Evolutionary conservation across 352 stramenopile species (phyloP), one percentile per base, ranked within the genome.

Genomic region (Globisporangium iwayamae): DNA sequence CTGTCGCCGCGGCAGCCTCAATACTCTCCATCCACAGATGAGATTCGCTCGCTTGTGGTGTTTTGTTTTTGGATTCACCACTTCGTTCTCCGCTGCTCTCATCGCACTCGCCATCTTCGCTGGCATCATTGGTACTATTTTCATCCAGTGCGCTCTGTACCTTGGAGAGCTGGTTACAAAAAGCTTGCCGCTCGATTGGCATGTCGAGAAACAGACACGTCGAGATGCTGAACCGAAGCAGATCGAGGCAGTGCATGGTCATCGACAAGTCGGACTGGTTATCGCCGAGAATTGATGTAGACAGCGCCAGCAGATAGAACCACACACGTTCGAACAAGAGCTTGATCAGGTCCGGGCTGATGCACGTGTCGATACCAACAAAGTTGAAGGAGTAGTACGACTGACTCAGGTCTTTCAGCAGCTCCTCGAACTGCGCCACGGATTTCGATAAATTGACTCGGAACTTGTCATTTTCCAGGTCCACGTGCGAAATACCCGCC

Each of bases 301-400:
- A 86, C 0, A 96, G 71, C 34, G 87, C 81, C n/a, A 94, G 81
- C 57, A 98, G 89, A 47, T 97, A 93, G 67, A 98, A 98, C 94
- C 95, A 99, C n/a, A 96, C 93, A 7, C 93, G 83, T 56, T 96
- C 83, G 38, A 98, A 97, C 10, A 98, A 76, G 14, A 96, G 72
- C 65, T 96, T 96, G 67, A 98, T 95, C 30, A 98, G 70, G 39
- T 98, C 92, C 3, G 85, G 85, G 56, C 87, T 96, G 63, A 96
- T 94, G 30, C 78, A 83, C 1, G 87, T 78, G 60, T 98, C 91
- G 9, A 98, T 81, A n/a, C 91, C 89, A 7, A 98, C 83, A 43
- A 96, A 93, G 41, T 96, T 84, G 71, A 98, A 98, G 4, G 76
- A 91, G 51, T 86, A 88, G 67, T 93, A 93, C 6, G 78, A 78